These are phyloP conservation scores for Leptographium flavum DNA, from an alignment of 2,329 filamentous ascomycete genomes.

Conservation along the genomic window DNA sequence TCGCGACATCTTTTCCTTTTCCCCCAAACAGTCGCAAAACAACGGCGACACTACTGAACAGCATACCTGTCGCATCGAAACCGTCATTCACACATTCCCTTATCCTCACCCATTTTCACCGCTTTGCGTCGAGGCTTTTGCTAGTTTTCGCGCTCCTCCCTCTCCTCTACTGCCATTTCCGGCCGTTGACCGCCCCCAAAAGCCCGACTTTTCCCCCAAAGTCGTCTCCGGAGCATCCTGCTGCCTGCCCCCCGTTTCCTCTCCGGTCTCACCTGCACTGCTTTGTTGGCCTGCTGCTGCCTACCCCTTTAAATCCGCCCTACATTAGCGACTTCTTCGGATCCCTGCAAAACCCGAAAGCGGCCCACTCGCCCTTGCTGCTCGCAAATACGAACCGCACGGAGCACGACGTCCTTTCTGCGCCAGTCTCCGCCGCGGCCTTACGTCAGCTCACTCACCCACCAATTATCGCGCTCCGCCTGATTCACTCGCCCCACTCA, in stretches of 20 bases:
- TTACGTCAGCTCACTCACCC: conserved; percentile 12
- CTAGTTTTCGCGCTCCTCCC: conserved; percentile 29
- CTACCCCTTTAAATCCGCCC: conserved; percentile 2
- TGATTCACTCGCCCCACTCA: conserved; percentile 2
- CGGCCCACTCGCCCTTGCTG: conserved; percentile 3
- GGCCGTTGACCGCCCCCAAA: neutral
- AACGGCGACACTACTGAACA: conserved; percentile 2
- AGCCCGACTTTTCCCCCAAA: neutral
- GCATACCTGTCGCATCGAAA: no score
- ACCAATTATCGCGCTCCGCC: conserved; percentile 3
- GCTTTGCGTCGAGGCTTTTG: conserved; percentile 23
- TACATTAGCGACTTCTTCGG: conserved; percentile 5
- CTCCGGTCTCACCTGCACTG: neutral
- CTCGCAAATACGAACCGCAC: conserved; percentile 1
- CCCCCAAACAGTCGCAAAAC: conserved; percentile 6
- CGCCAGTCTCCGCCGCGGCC: neutral
- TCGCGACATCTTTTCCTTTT: conserved; percentile 1
- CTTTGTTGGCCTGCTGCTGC: neutral
- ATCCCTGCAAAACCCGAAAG: conserved; percentile 4
- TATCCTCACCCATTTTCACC: neutral
- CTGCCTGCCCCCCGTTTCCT: neutral
- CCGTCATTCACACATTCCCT: neutral
- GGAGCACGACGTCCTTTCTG: conserved; percentile 3
- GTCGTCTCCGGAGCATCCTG: neutral
- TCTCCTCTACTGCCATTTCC: neutral